These are phyloP conservation scores for Lichtheimia corymbifera DNA, from an alignment of 371 early-diverging fungal genomes.

Conservation along the genomic window DNA sequence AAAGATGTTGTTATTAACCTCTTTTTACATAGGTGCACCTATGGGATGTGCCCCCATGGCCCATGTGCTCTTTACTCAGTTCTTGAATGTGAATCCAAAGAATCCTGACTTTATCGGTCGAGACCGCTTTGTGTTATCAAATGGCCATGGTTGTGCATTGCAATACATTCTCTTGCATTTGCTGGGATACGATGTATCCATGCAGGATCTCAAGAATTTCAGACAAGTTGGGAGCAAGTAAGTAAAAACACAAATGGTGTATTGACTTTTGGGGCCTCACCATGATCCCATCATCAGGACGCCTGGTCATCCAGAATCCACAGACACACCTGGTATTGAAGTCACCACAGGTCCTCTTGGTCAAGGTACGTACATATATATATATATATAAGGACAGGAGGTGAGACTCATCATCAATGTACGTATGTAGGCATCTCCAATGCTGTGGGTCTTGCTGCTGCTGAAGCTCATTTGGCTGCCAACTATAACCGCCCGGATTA, in stretches of 20 bases:
- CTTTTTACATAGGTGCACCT: conserved; percentile 48
- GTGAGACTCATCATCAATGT: neutral
- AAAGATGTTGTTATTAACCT: too few species aligned
- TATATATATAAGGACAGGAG: too few species aligned
- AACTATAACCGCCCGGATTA: conserved; percentile 86
- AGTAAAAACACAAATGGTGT: neutral
- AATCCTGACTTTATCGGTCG: conserved; percentile 90
- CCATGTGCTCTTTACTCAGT: conserved; percentile 86
- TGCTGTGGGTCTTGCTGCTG: conserved; percentile 96
- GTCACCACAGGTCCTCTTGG: conserved; percentile 99
- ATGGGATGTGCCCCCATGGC: conserved; percentile 94
- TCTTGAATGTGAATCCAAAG: conserved; percentile 86
- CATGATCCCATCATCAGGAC: conserved; percentile 54
- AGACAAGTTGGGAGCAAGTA: conserved; percentile 87
- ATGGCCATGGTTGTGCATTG: conserved; percentile 98
- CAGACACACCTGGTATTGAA: conserved; percentile 90
- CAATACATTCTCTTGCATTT: conserved; percentile 95
- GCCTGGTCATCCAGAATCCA: conserved; percentile 95
- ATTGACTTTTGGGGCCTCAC: neutral
- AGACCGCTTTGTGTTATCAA: conserved; percentile 98
- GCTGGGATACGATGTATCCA: conserved; percentile 82
- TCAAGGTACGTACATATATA: conserved; percentile 70
- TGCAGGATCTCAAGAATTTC: conserved; percentile 95
- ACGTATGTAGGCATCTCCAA: conserved; percentile 61
- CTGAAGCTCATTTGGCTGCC: conserved; percentile 87